These are phyloP conservation scores for Phytopythium helicoides DNA, from an alignment of 352 stramenopile genomes.

Conservation along the genomic window DNA sequence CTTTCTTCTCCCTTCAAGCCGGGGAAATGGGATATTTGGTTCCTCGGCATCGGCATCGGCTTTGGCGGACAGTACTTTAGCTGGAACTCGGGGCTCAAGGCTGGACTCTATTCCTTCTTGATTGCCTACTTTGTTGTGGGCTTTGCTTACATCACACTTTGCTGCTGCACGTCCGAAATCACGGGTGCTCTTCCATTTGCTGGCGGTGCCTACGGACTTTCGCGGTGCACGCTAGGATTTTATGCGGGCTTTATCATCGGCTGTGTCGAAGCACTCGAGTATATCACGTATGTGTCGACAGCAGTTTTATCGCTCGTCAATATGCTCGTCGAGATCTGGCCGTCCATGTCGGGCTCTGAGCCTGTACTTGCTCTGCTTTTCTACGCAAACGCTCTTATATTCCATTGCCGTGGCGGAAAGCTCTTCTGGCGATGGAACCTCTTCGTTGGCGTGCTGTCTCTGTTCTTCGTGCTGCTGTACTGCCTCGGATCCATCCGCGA, in stretches of 20 bases:
- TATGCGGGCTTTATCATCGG: conserved; percentile 31
- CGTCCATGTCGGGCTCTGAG: conserved; percentile 8
- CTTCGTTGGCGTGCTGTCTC: conserved; percentile 22
- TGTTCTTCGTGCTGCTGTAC: conserved; percentile 30
- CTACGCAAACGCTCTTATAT: conserved; percentile 15
- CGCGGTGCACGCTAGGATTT: conserved; percentile 31
- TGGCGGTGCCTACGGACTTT: conserved; percentile 29
- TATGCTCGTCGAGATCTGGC: conserved; percentile 19
- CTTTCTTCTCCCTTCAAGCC: conserved; percentile 83
- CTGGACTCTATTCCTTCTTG: conserved; percentile 20
- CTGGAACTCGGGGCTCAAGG: conserved; percentile 29
- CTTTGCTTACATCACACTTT: conserved; percentile 25
- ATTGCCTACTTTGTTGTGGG: conserved; percentile 20
- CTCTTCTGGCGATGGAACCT: conserved; percentile 35
- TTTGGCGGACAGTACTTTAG: conserved; percentile 35
- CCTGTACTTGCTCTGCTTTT: conserved; percentile 21
- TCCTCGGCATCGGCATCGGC: conserved; percentile 28
- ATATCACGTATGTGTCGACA: conserved; percentile 29
- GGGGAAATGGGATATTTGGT: conserved; percentile 73
- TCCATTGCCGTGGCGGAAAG: conserved; percentile 20
- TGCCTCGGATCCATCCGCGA: conserved; percentile 21
- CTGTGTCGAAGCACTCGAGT: conserved; percentile 29
- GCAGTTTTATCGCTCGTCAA: conserved; percentile 17
- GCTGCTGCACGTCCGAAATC: conserved; percentile 28
- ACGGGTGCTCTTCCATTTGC: conserved; percentile 29